Base-by-base conservation (phyloP, 2,329 filamentous ascomycete genomes). In the Zymoseptoria pseudotritici region DNA sequence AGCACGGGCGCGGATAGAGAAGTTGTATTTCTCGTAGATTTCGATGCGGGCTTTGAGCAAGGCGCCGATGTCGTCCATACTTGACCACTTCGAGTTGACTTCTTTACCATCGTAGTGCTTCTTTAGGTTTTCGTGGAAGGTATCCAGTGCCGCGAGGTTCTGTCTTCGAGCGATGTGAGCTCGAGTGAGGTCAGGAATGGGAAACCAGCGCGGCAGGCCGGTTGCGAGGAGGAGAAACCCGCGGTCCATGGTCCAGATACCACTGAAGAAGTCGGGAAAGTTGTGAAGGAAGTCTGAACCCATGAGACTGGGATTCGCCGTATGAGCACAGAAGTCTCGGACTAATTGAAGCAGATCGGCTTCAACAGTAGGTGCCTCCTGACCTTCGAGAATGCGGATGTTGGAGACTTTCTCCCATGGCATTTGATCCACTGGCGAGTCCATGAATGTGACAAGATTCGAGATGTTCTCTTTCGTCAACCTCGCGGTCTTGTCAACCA, bases 381-480 rank as follows among this genome's bases (percentile, higher is more conserved):
- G 56, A 11, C 21, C 22, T 24, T 50, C 69, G 9, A 60, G 50
- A 24, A 77, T 70, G 2, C 73, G 72, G 1, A 81, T 74, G 9
- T 77, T 71, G 19, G 75, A 78, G n/a, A 71, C 73, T 36, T 83
- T 79, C 68, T 88, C 86, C 85, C 86, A 88, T 2, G 76, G 75
- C 65, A 79, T 78, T 61, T 86, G 83, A 66, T 88, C 85, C 22
- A 88, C 82, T 2, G 79, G 74, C 19, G 83, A 85, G 7, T 78
- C 75, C 46, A 78, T 79, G 65, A 85, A 86, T 0, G 83, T 84
- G 49, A 87, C 78, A 36, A 88, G 70, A 57, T 83, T 80, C 4
- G 82, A 80, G 10, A 82, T 75, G 19, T 79, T 75, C 6, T 72
- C 69, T 61, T 80, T 73, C 5, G 80, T 71, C 58, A 72, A 73